A percentile compares a stretch with the other conserved stretches of the same genome.
Evolutionary conservation across 495 filamentous ascomycete species (phyloP).

Genomic region (Trichocladium uniseriatum): DNA sequence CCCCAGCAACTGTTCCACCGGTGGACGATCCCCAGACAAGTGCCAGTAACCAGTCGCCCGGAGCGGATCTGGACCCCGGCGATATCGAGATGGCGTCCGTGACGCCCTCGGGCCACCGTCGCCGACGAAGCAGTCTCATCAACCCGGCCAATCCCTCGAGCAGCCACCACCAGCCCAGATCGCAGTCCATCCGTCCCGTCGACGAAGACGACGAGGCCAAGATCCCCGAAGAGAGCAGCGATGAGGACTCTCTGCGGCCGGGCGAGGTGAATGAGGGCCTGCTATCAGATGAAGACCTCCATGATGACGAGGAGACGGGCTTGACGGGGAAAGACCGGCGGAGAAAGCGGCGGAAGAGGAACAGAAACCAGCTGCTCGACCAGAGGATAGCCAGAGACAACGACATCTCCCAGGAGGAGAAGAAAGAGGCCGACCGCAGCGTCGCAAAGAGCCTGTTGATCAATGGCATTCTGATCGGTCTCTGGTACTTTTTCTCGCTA

Average conservation of each 20-base stretch:
- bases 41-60: neutral
- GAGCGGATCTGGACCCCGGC: constrained; percentile 12
- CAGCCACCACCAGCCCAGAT: constrained; percentile 38
- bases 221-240: constrained; percentile 32
- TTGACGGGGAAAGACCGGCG: constrained; percentile 63
- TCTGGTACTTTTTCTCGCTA: constrained; percentile 94
- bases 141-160: constrained; percentile 33
- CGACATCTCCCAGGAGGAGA: constrained; percentile 50
- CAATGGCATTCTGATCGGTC: constrained; percentile 66
- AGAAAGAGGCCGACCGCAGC: constrained; percentile 58
- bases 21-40: neutral
- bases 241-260: constrained; percentile 15
- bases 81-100: constrained; percentile 43
- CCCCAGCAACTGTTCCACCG: constrained; percentile 1
- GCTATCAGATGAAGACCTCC: constrained; percentile 58
- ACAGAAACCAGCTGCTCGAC: constrained; percentile 61
- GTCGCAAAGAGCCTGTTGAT: constrained; percentile 57
- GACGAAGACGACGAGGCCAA: constrained; percentile 32
- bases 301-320: constrained; percentile 84
- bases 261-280: constrained; percentile 21
- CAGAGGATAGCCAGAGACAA: constrained; percentile 57
- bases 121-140: constrained; percentile 51
- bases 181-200: constrained; percentile 8
- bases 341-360: constrained; percentile 54
- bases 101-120: constrained; percentile 41